Percentiles rank a stretch among this genome's conserved stretches.
These are phyloP conservation scores for Auricularia cornea DNA, from an alignment of 768 basidiomycete species.

Conservation along the genomic window DNA sequence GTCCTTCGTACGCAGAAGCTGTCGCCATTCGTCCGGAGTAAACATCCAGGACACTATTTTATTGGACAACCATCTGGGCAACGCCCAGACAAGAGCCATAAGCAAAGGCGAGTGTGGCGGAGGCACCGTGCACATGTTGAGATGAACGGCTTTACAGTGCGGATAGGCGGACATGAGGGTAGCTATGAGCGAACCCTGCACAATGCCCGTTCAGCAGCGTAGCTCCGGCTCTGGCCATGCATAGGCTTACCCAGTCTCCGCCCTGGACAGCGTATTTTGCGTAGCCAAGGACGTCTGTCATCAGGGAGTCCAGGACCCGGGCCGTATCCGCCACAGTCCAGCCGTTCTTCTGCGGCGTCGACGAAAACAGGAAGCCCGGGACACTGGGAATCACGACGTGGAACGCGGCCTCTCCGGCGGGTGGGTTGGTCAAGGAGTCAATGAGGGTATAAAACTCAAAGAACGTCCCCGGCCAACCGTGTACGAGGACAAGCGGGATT, in stretches of 20 bases:
- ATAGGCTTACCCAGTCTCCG: neutral
- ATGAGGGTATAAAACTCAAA: conserved; percentile 27
- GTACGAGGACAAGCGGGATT: conserved; percentile 9
- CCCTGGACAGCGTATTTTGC: neutral
- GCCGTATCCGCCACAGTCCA: neutral
- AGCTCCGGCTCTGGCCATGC: neutral
- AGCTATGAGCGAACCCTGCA: neutral
- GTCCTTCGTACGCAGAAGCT: neutral
- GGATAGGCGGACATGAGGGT: neutral
- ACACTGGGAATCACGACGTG: conserved; percentile 17
- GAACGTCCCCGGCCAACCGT: conserved; percentile 28
- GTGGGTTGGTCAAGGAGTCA: conserved; percentile 19
- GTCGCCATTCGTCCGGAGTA: neutral
- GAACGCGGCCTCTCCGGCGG: conserved; percentile 24
- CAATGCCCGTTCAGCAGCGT: neutral
- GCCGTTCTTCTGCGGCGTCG: neutral
- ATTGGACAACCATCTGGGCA: neutral
- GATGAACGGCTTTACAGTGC: neutral
- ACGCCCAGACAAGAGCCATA: neutral
- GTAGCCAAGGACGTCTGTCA: neutral
- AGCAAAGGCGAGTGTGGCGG: neutral
- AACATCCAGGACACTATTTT: neutral
- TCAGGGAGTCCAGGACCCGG: neutral
- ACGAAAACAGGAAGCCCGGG: neutral
- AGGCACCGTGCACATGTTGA: neutral